Conservation (phyloP, 345 rosid species). For the Tarenaya hassleriana region DNA sequence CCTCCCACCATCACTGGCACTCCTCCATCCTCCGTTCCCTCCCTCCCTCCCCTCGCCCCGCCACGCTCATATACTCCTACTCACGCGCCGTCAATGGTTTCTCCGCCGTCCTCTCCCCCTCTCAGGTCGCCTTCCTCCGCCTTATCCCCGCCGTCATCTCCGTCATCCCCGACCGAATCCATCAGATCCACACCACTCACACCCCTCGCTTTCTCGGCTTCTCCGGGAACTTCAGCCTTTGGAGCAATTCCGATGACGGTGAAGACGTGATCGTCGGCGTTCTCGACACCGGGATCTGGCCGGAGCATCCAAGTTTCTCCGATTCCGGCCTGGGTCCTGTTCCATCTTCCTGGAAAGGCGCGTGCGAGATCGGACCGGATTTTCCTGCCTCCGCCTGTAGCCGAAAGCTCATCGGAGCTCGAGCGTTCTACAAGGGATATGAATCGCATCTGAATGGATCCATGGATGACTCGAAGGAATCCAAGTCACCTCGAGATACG, state of each 20-base stretch:
- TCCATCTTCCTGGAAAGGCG: constrained; percentile 62
- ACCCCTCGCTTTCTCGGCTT: constrained; percentile 74
- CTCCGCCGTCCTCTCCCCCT: constrained; percentile 60
- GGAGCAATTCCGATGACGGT: constrained; percentile 57
- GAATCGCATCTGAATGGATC: constrained; percentile 32
- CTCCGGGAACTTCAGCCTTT: constrained; percentile 50
- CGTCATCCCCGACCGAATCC: constrained; percentile 56
- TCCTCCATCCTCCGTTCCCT: constrained; percentile 49
- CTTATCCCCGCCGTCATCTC: constrained; percentile 50
- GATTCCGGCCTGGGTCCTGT: constrained; percentile 42
- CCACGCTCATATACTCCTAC: constrained; percentile 62
- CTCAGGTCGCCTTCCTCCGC: constrained; percentile 42
- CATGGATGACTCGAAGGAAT: constrained; percentile 40
- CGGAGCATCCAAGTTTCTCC: constrained; percentile 62
- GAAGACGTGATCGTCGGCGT: constrained; percentile 75
- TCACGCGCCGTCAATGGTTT: constrained; percentile 56
- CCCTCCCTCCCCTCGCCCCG: constrained; percentile 47
- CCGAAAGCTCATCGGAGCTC: constrained; percentile 77
- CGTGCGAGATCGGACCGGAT: constrained; percentile 49
- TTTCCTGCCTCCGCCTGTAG: constrained; percentile 67
- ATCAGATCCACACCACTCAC: constrained; percentile 74
- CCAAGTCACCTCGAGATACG: constrained; percentile 68
- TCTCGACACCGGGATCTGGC: constrained; percentile 87
- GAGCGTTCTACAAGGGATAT: constrained; percentile 56
- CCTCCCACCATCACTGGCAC: constrained; percentile 63